Conservation (phyloP, 2,329 filamentous ascomycete genomes). For the Amesomyces nigricolor region DNA sequence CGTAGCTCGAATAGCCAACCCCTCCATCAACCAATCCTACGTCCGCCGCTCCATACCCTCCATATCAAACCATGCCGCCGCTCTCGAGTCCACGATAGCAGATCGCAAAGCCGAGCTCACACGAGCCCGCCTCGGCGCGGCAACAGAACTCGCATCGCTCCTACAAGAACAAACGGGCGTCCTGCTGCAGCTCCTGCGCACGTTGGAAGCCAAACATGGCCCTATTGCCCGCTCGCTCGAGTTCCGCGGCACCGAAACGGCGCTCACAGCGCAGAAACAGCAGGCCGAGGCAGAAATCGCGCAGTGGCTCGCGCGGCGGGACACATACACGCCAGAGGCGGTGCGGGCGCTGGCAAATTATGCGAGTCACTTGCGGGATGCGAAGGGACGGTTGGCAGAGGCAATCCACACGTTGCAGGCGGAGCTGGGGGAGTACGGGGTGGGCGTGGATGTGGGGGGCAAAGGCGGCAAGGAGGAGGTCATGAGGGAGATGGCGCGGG, state of each 20-base stretch:
- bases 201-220: constrained; percentile 52
- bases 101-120: constrained; percentile 33
- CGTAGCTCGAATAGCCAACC: constrained; percentile 45
- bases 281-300: constrained; percentile 36
- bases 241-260: constrained; percentile 43
- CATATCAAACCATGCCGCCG: constrained; percentile 38
- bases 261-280: constrained; percentile 39
- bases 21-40: constrained; percentile 48
- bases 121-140: constrained; percentile 36
- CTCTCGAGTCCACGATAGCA: constrained; percentile 34
- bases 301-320: constrained; percentile 32
- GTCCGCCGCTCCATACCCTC: constrained; percentile 53
- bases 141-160: constrained; percentile 35
- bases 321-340: constrained; percentile 43
- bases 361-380: constrained; percentile 44
- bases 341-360: constrained; percentile 43
- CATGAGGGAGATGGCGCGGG: constrained; percentile 49
- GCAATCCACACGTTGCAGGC: constrained; percentile 36
- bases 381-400: constrained; percentile 41
- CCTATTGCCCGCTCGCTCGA: constrained; percentile 46
- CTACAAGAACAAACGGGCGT: constrained; percentile 37
- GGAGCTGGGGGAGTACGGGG: constrained; percentile 47
- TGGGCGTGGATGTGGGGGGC: constrained; percentile 29
- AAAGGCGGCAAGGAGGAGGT: constrained; percentile 39
- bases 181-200: constrained; percentile 41